phyloP scores from a whole-genome alignment of 2,329 filamentous ascomycete genomes.

The Aspergillus tubingensis region DNA sequence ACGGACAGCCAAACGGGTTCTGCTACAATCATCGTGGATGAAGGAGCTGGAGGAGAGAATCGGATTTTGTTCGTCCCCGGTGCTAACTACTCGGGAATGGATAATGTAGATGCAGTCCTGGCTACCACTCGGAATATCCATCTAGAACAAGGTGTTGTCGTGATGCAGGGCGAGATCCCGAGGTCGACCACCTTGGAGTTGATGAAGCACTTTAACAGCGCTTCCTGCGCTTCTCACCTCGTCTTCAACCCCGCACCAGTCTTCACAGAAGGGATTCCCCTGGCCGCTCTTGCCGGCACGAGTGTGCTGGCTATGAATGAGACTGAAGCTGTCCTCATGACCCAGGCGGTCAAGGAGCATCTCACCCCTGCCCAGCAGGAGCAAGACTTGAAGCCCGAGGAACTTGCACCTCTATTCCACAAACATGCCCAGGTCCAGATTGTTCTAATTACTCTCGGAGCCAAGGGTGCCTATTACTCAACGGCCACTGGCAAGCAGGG shows the following conservation, averaged over 20 bases:
- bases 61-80: conserved; percentile 73
- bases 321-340: conserved; percentile 78
- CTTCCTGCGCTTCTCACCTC: conserved; percentile 53
- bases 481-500: conserved; percentile 50
- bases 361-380: conserved; percentile 32
- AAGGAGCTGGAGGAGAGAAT: conserved; percentile 69
- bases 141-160: conserved; percentile 50
- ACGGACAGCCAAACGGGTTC: conserved; percentile 63
- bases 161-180: conserved; percentile 79
- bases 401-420: conserved; percentile 65
- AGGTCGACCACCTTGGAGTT: conserved; percentile 65
- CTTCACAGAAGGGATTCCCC: conserved; percentile 69
- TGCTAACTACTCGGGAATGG: conserved; percentile 61
- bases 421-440: conserved; percentile 66
- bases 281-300: conserved; percentile 65
- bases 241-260: conserved; percentile 89
- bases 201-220: conserved; percentile 40
- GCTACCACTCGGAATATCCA: conserved; percentile 24
- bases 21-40: conserved; percentile 75
- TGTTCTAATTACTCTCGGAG: conserved; percentile 81
- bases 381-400: conserved; percentile 51
- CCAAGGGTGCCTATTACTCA: conserved; percentile 70
- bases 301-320: conserved; percentile 87
- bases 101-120: conserved; percentile 42
- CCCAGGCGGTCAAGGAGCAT: conserved; percentile 49